phyloP scores from a whole-genome alignment of 768 basidiomycete species.

The Mycena floridula region DNA sequence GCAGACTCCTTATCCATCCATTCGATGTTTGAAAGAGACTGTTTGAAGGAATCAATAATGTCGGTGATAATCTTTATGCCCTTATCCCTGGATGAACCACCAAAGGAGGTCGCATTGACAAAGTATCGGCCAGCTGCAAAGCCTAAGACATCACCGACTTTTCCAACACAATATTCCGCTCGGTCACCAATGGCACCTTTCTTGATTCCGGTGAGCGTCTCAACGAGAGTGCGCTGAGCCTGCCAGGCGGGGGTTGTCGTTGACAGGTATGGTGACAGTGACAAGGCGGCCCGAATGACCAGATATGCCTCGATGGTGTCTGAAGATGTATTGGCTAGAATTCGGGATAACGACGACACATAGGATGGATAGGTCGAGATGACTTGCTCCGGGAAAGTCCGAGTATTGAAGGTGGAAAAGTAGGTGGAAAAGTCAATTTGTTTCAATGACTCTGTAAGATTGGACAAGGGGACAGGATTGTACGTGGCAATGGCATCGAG shows the following conservation, averaged over 20 bases:
- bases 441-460: slow-evolving; percentile 62
- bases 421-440: slow-evolving; percentile 83
- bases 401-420: slow-evolving; percentile 78
- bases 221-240: slow-evolving; percentile 61
- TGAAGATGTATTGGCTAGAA: slow-evolving; percentile 61
- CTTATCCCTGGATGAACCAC: slow-evolving; percentile 70
- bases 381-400: slow-evolving; percentile 66
- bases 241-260: slow-evolving; percentile 74
- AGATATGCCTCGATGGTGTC: slow-evolving; percentile 86
- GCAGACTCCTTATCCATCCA: slow-evolving; percentile 93
- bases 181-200: slow-evolving; percentile 82
- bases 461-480: slow-evolving; percentile 70
- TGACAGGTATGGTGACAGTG: slow-evolving; percentile 67
- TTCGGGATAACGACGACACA: slow-evolving; percentile 54
- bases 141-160: slow-evolving; percentile 72
- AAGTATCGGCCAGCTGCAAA: slow-evolving; percentile 88
- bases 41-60: slow-evolving; percentile 79
- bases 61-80: slow-evolving; percentile 81
- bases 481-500: slow-evolving; percentile 86
- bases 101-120: slow-evolving; percentile 79
- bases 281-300: slow-evolving; percentile 65
- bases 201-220: slow-evolving; percentile 77
- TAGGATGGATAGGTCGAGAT: slow-evolving; percentile 84
- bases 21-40: slow-evolving; percentile 60
- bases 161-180: slow-evolving; percentile 73